Conservation (phyloP, 768 basidiomycete species). For the Boletus bicolor region DNA sequence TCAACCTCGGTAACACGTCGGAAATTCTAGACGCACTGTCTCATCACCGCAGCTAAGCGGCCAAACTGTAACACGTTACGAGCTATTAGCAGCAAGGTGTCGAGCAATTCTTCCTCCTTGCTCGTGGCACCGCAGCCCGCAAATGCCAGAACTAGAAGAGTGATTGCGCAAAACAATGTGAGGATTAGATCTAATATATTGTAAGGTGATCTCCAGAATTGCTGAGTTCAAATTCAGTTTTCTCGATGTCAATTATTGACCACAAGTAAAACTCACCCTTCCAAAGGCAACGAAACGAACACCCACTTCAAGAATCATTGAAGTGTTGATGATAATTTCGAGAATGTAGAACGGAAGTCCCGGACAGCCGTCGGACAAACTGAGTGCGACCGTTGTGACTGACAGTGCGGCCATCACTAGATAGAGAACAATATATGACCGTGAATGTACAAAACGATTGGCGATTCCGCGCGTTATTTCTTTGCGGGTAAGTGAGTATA, state of each 20-base stretch:
- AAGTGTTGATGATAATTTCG: conserved; percentile 82
- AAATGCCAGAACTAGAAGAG: conserved; percentile 83
- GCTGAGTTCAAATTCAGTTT: conserved; percentile 42
- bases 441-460: conserved; percentile 86
- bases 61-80: conserved; percentile 93
- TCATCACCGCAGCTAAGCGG: conserved; percentile 87
- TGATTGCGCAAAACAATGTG: conserved; percentile 86
- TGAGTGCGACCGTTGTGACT: conserved; percentile 80
- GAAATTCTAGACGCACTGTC: conserved; percentile 62
- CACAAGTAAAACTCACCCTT: conserved; percentile 52
- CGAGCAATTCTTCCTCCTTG: conserved; percentile 92
- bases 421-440: conserved; percentile 84
- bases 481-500: conserved; percentile 77
- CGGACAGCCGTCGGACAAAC: conserved; percentile 81
- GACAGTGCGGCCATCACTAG: conserved; percentile 86
- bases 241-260: not conserved
- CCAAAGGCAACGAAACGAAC: conserved; percentile 94
- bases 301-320: conserved; percentile 92
- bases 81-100: conserved; percentile 87
- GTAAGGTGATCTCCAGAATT: conserved; percentile 96
- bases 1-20: conserved; percentile 5
- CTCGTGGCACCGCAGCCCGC: conserved; percentile 79
- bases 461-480: conserved; percentile 86
- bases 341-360: conserved; percentile 85
- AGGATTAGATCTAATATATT: conserved; percentile 87